phyloP scores from a whole-genome alignment of 1,284 basidiomycete genomes.

The Ceratobasidium sp. region DNA sequence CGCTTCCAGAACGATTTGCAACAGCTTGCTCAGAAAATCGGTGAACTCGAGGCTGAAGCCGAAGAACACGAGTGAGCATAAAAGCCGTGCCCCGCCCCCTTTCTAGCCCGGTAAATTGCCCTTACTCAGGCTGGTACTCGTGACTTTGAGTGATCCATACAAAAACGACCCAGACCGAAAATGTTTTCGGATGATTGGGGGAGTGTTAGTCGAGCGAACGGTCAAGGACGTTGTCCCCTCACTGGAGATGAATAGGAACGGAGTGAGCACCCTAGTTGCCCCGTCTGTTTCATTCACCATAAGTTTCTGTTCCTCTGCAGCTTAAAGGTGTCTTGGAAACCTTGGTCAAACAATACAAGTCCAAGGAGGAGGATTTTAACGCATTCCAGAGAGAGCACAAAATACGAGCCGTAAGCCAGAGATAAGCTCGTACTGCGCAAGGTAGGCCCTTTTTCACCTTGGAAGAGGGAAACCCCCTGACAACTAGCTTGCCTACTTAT shows the following conservation, averaged over 20 bases:
- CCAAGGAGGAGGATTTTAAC: slow-evolving; percentile 85
- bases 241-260: slow-evolving; percentile 82
- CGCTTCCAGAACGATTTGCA: slow-evolving; percentile 84
- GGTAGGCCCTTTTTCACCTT: neutral
- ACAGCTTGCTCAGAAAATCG: slow-evolving; percentile 85
- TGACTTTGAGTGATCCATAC: slow-evolving; percentile 81
- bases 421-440: neutral
- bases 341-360: slow-evolving; percentile 84
- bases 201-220: slow-evolving; percentile 93
- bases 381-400: slow-evolving; percentile 82
- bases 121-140: slow-evolving; percentile 77
- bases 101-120: neutral
- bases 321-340: slow-evolving; percentile 79
- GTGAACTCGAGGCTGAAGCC: slow-evolving; percentile 89
- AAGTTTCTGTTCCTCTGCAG: slow-evolving; percentile 53
- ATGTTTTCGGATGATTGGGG: slow-evolving; percentile 96
- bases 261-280: slow-evolving; percentile 60
- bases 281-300: neutral
- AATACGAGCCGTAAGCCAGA: slow-evolving; percentile 54
- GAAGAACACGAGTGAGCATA: slow-evolving; percentile 81
- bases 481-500: too few relatives aligned
- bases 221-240: slow-evolving; percentile 95
- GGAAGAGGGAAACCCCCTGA: too few relatives aligned
- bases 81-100: neutral
- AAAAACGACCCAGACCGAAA: slow-evolving; percentile 84